phyloP scores from a whole-genome alignment of 2,329 filamentous ascomycete genomes.

The Diaporthe helianthi region DNA sequence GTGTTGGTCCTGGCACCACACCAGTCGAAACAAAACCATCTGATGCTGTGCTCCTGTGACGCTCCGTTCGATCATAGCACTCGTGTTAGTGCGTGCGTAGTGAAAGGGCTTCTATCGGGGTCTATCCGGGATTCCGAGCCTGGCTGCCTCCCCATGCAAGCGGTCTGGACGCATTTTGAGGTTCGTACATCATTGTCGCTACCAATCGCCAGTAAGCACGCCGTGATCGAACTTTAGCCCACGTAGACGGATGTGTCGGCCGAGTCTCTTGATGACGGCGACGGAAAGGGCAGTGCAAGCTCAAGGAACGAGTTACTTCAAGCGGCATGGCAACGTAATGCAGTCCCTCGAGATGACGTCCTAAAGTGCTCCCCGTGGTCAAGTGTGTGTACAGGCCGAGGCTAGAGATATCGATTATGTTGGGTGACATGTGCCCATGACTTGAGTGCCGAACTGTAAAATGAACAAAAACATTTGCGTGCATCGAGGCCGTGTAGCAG shows the following conservation, averaged over 20 bases:
- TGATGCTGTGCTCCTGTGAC: constrained; percentile 10
- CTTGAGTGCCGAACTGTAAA: not conserved
- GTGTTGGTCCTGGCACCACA: constrained; percentile 21
- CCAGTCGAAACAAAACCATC: constrained; percentile 28
- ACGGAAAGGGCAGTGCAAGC: not conserved
- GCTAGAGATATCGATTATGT: not conserved
- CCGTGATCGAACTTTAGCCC: not conserved
- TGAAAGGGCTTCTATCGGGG: constrained; percentile 8
- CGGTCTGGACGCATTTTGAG: not conserved
- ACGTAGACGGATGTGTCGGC: not conserved
- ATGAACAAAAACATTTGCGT: constrained; percentile 10
- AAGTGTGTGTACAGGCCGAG: not conserved
- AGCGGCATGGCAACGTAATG: not conserved
- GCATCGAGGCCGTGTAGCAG: constrained; percentile 9
- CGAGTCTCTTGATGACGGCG: not conserved
- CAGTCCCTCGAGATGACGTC: not conserved
- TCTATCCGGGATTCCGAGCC: not conserved
- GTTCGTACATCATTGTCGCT: not conserved
- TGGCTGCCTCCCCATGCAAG: not conserved
- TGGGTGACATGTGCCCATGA: not conserved
- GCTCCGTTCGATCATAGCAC: constrained; percentile 18
- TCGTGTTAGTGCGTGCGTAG: not conserved
- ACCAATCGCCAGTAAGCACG: not conserved
- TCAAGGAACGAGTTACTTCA: not conserved
- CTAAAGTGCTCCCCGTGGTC: not conserved